Evolutionary conservation across 331 rosid genomes (phyloP).

Genomic region (Dryas integrifolia): DNA sequence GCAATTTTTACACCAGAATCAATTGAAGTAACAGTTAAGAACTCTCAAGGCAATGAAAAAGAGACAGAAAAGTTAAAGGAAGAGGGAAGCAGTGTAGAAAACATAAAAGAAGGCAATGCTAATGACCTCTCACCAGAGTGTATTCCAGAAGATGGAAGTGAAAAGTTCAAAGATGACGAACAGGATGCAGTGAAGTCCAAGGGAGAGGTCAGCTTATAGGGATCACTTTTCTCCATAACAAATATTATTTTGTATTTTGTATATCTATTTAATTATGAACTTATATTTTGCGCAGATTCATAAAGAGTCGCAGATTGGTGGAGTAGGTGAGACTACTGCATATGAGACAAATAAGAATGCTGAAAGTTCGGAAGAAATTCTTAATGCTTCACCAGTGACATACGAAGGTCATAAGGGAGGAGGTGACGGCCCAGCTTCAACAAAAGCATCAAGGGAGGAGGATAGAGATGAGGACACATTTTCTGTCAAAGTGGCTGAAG

Average conservation of each 20-base stretch:
- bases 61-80: slow-evolving; percentile 24
- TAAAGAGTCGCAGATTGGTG: slow-evolving; percentile 18
- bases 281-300: slow-evolving; percentile 19
- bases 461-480: slow-evolving; percentile 2
- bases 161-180: slow-evolving; percentile 3
- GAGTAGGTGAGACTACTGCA: slow-evolving; percentile 18
- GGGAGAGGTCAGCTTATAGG: slow-evolving; percentile 32
- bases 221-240: neutral
- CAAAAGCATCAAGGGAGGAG: slow-evolving; percentile 16
- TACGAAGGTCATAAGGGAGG: slow-evolving; percentile 10
- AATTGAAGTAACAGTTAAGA: slow-evolving; percentile 19
- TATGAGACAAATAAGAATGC: slow-evolving; percentile 12
- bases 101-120: slow-evolving; percentile 15
- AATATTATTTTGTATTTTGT: slow-evolving; percentile 1
- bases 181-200: slow-evolving; percentile 15
- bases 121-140: slow-evolving; percentile 12
- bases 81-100: slow-evolving; percentile 25
- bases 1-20: slow-evolving; percentile 8
- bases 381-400: slow-evolving; percentile 11
- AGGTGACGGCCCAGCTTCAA: neutral
- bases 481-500: slow-evolving; percentile 8
- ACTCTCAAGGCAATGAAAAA: slow-evolving; percentile 15
- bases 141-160: slow-evolving; percentile 20
- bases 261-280: neutral
- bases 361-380: slow-evolving; percentile 15